Evolutionary conservation across 306 rosid species (phyloP), one percentile per base, ranked within the genome.

Genomic region (Pyrus bretschneideri): DNA sequence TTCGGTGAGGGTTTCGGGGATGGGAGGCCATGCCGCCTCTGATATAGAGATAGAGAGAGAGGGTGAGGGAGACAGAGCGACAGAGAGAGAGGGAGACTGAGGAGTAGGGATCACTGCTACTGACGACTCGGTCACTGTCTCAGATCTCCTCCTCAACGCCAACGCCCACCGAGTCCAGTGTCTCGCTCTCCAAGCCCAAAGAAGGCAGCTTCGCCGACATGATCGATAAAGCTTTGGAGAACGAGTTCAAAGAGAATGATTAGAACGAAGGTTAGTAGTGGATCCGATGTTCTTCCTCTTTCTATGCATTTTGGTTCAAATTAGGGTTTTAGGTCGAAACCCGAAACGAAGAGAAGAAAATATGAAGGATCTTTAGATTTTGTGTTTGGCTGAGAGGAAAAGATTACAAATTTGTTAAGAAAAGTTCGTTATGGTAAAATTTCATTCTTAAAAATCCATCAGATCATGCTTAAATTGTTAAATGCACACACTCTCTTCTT

Each of bases 201-300:
- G 96, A 93, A 78, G 96, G 88, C 3, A 91, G 93, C 79, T 96
- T 96, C 60, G 98, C 99, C 5, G 94, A 96, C 73, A 92, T 96
- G 77, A 89, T 96, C 73, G 99, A 96, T 85, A 96, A 91, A 54
- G 99, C 98, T 76, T 84, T 96, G 46, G 93, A 91, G 86, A 86
- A 92, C 55, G 99, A 96, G 87, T 96, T 96, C 92, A 79, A 92
- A 63, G 98, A 96, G 55, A 86, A 83, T 81, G 99, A 96, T 64
- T 98, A 92, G 81, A 88, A 87, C 45, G 97, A 96, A 95, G 97
- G 97, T 92, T 61, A 4, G 69, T 64, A 17, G 79, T 83, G 65
- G 83, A 87, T 87, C 85, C 77, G 60, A 62, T 66, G 59, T 12
- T 66, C 71, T 51, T 62, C 42, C 55, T 63, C 46, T 51, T 51